Conservation (phyloP, 179 eudicot genomes). For the Gypsophila paniculata region DNA sequence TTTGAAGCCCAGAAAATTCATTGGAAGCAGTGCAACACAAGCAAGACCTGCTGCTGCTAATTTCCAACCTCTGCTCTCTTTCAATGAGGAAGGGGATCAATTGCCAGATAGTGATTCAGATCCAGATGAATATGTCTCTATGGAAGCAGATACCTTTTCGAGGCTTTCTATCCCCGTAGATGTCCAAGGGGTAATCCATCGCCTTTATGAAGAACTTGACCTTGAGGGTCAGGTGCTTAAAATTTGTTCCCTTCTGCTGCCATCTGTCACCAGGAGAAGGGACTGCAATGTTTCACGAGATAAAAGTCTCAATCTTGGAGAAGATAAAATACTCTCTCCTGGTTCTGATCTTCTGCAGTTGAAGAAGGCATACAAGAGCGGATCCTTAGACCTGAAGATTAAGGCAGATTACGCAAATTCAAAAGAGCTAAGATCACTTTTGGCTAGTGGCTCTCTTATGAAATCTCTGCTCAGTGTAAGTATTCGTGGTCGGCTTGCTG, state of each 20-base stretch:
- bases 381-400: constrained; percentile 88
- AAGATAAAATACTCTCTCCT: constrained; percentile 60
- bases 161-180: constrained; percentile 69
- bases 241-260: constrained; percentile 65
- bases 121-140: constrained; percentile 65
- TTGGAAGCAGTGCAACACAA: constrained; percentile 47
- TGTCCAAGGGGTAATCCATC: constrained; percentile 57
- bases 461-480: constrained; percentile 91
- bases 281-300: constrained; percentile 69
- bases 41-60: constrained; percentile 45
- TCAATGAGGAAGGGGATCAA: constrained; percentile 80
- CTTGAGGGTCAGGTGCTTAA: constrained; percentile 73
- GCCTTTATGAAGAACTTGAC: constrained; percentile 74
- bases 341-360: constrained; percentile 76
- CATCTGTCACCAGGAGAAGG: constrained; percentile 65
- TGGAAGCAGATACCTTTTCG: constrained; percentile 57
- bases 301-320: constrained; percentile 49
- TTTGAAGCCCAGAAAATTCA: constrained; percentile 86
- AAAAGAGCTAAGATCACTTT: constrained; percentile 83
- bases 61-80: constrained; percentile 77
- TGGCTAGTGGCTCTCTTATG: constrained; percentile 85
- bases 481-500: constrained; percentile 93
- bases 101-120: constrained; percentile 95
- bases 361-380: constrained; percentile 98
- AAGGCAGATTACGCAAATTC: constrained; percentile 95